Conservation (phyloP, 805 yeast genomes). For the Saccharomycopsis fermentans region DNA sequence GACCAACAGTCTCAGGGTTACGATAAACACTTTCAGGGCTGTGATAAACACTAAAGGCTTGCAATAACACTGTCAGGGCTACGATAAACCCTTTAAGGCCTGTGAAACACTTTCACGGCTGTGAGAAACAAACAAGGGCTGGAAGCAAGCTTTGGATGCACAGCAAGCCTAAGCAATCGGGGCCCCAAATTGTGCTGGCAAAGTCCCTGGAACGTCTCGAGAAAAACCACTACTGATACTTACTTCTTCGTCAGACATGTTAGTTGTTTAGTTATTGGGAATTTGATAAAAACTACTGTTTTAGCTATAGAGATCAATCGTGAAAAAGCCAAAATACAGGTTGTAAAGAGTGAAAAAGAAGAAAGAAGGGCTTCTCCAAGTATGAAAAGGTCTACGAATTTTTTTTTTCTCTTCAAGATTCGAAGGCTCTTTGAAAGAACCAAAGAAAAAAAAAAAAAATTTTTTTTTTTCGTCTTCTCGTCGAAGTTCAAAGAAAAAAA, state of each 20-base stretch:
- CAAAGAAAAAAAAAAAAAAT: not conserved
- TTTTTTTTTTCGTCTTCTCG: not conserved
- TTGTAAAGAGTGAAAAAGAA: not conserved
- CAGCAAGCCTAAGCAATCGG: not conserved
- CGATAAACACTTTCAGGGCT: too few species aligned
- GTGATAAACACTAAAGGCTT: too few species aligned
- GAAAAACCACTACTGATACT: not conserved
- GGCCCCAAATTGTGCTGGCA: too few species aligned
- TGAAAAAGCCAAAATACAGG: constrained; percentile 1
- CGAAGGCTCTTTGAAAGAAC: not conserved
- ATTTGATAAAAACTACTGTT: not conserved
- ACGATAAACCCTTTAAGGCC: too few species aligned
- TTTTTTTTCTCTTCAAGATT: not conserved
- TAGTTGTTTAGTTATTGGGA: constrained; percentile 1
- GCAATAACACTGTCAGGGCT: too few species aligned
- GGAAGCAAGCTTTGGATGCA: too few species aligned
- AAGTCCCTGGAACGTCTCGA: not conserved
- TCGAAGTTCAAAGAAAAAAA: not conserved
- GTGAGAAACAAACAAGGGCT: too few species aligned
- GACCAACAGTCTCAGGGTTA: too few species aligned
- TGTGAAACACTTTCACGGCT: too few species aligned
- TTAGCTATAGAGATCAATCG: not conserved
- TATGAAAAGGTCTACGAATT: not conserved
- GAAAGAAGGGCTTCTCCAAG: constrained; percentile 9
- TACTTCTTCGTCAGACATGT: constrained; percentile 25